Evolutionary conservation across 805 yeast species (phyloP), one percentile per base, ranked within the genome.

Genomic region (Sugiyamaella qingdaonensis): DNA sequence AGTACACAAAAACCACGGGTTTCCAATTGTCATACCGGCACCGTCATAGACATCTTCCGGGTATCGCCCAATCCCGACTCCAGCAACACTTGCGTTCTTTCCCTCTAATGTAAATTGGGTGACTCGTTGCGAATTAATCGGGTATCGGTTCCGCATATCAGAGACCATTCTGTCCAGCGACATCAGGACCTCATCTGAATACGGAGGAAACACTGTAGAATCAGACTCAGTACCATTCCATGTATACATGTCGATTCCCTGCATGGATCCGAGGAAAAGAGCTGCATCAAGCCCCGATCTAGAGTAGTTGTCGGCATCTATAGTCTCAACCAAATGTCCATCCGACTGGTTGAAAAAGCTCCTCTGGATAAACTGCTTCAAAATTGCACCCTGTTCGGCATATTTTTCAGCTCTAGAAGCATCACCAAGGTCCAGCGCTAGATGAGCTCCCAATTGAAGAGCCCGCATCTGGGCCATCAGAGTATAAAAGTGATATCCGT

Each of bases 11-110:
- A 90, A 88, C 97, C 97, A 91, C 4, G 97, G 97, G 64, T 91
- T 90, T 2, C 97, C 97, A 61, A 83, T 88, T 31, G 84, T 74
- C 0, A 78, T 72, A 0, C 81, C 82, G 55, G 74, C 71, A 0
- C 96, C 96, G 67, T 90, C 85, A 67, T 91, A 91, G 10, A 85
- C 67, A 68, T 91, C 97, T 64, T 91, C 97, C 0, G 97, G 96
- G 64, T 91, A 91, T 64, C 97, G 77, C 2, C 97, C 97, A 50
- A 91, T 69, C 0, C 86, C 96, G 48, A 84, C 83, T 2, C 86
- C 86, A 2, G 68, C 61, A 36, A 46, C 27, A 14, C 49, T 52
- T 16, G 44, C 35, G 29, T 50, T 49, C 54, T 48, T 39, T 8
- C 56, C 58, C 21, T 54, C 29, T 10, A 31, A 32, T n/a, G 41